Percentiles rank a stretch among this genome's conserved stretches.
Conservation (phyloP, 1,139 yeast genomes). For the Debaryomyces coudertii region DNA sequence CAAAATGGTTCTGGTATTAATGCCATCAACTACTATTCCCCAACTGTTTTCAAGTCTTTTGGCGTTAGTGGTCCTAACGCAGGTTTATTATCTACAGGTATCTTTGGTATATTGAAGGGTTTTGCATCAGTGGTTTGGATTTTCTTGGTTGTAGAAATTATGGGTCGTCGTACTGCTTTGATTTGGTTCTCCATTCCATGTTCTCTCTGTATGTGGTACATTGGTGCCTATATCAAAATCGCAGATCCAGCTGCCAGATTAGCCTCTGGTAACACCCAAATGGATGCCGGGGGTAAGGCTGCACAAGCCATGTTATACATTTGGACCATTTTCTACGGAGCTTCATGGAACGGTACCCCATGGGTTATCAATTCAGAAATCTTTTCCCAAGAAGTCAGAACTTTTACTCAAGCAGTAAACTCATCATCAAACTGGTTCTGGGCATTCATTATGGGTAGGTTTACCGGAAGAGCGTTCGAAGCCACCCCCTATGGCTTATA, state of each 20-base stretch:
- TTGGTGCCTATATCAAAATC: slow-evolving; percentile 51
- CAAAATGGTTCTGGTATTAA: slow-evolving; percentile 40
- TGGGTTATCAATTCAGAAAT: slow-evolving; percentile 53
- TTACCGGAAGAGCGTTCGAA: slow-evolving; percentile 45
- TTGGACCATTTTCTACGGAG: slow-evolving; percentile 49
- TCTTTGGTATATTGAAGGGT: slow-evolving; percentile 57
- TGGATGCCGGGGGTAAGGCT: slow-evolving; percentile 46
- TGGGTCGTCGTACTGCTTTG: slow-evolving; percentile 53
- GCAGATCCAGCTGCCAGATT: slow-evolving; percentile 37
- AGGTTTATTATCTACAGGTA: slow-evolving; percentile 59
- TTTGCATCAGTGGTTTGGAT: slow-evolving; percentile 49
- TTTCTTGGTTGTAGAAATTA: slow-evolving; percentile 46
- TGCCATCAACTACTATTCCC: slow-evolving; percentile 39
- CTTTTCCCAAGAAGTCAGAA: slow-evolving; percentile 45
- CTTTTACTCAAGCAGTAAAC: slow-evolving; percentile 45
- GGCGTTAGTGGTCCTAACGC: slow-evolving; percentile 39
- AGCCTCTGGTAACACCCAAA: slow-evolving; percentile 24
- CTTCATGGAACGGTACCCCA: slow-evolving; percentile 52
- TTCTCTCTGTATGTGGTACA: slow-evolving; percentile 51
- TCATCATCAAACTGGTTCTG: slow-evolving; percentile 53
- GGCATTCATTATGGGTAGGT: slow-evolving; percentile 52
- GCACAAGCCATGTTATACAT: slow-evolving; percentile 53
- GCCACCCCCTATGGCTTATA: slow-evolving; percentile 48
- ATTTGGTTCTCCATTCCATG: slow-evolving; percentile 47
- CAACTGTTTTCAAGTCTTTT: slow-evolving; percentile 34